Percentiles rank a stretch among this genome's conserved stretches.
These are phyloP conservation scores for Thermothielavioides terrestris DNA, from an alignment of 495 filamentous ascomycete species.

Conservation along the genomic window DNA sequence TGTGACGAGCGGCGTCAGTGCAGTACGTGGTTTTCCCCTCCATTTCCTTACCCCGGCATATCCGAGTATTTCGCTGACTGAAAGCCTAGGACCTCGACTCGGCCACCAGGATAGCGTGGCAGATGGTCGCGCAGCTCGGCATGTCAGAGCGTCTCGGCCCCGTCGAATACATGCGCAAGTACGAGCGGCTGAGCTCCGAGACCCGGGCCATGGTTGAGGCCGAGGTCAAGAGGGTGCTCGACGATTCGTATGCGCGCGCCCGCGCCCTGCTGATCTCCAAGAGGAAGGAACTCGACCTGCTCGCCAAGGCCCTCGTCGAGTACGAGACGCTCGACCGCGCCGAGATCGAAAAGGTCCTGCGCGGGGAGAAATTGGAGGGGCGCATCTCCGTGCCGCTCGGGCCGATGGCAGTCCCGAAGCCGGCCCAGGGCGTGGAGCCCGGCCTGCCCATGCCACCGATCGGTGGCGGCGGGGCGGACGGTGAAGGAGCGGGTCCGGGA, in stretches of 20 bases:
- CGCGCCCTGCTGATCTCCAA: constrained; percentile 58
- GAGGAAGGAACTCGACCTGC: constrained; percentile 71
- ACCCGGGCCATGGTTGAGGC: constrained; percentile 76
- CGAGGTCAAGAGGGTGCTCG: constrained; percentile 77
- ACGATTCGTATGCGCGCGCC: constrained; percentile 71
- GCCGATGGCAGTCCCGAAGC: constrained; percentile 39
- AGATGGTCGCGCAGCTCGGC: constrained; percentile 76
- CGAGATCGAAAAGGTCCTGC: constrained; percentile 81
- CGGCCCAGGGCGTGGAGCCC: constrained; percentile 17
- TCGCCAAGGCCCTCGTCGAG: constrained; percentile 83
- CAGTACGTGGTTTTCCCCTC: constrained; percentile 49
- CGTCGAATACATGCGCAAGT: constrained; percentile 72
- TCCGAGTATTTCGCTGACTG: constrained; percentile 16
- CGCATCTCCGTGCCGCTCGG: constrained; percentile 41
- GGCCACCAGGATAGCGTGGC: constrained; percentile 71
- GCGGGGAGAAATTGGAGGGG: constrained; percentile 67
- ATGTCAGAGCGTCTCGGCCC: constrained; percentile 87
- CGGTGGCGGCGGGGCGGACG: not conserved
- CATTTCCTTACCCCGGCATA: not conserved
- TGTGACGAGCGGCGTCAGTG: constrained; percentile 73
- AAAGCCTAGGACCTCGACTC: constrained; percentile 61
- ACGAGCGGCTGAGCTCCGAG: constrained; percentile 69
- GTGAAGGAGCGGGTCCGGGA: constrained; percentile 3
- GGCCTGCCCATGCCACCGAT: constrained; percentile 18
- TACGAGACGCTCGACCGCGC: constrained; percentile 84